phyloP scores from a whole-genome alignment of 805 yeast genomes.

The Phaffomyces thermotolerans region DNA sequence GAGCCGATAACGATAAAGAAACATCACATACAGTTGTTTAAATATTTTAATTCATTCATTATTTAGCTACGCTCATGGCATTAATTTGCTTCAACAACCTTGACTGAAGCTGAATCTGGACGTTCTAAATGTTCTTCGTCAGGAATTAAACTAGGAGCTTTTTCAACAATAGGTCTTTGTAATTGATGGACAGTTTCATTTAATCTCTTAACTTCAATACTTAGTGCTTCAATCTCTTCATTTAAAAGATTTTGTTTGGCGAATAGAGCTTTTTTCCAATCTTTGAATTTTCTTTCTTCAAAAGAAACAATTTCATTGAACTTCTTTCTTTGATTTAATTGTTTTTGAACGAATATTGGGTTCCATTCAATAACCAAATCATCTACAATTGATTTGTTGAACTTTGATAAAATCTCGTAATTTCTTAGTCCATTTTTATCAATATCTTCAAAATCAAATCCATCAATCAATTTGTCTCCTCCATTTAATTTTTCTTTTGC shows the following conservation, averaged over 20 bases:
- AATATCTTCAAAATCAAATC: constrained; percentile 21
- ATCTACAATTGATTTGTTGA: constrained; percentile 33
- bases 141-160: neutral
- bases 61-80: neutral
- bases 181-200: constrained; percentile 4
- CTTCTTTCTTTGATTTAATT: constrained; percentile 34
- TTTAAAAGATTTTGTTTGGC: constrained; percentile 51
- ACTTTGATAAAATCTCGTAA: constrained; percentile 32
- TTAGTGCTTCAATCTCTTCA: constrained; percentile 38
- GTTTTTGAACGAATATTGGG: constrained; percentile 40
- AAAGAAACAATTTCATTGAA: constrained; percentile 35
- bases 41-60: neutral
- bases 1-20: too few relatives aligned
- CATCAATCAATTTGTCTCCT: constrained; percentile 5
- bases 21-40: too few relatives aligned
- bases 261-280: constrained; percentile 52
- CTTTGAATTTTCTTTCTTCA: constrained; percentile 53
- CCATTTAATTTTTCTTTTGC: constrained; percentile 15
- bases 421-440: constrained; percentile 30
- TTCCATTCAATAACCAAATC: constrained; percentile 33
- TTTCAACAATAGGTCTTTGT: constrained; percentile 1
- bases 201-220: constrained; percentile 13
- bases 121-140: neutral
- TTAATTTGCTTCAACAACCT: constrained; percentile 2
- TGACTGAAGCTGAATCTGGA: constrained; percentile 4